Conservation (phyloP, 352 stramenopile species). For the Globisporangium ultimum region DNA sequence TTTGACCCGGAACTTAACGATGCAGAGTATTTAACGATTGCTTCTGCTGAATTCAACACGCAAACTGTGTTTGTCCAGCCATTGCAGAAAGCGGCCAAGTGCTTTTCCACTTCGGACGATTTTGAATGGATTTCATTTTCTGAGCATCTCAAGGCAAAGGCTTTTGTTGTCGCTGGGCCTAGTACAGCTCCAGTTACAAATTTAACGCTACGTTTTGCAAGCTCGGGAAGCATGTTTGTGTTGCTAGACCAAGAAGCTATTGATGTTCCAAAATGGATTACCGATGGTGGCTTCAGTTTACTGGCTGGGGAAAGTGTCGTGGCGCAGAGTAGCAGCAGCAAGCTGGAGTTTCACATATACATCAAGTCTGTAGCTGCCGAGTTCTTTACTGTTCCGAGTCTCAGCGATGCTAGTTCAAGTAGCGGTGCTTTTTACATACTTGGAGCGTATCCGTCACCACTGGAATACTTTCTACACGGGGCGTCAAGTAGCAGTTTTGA, state of each 20-base stretch:
- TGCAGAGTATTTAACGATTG: conserved; percentile 2
- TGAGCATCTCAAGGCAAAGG: not conserved
- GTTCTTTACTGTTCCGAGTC: not conserved
- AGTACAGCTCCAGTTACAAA: not conserved
- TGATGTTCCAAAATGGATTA: conserved; percentile 4
- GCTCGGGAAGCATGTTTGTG: conserved; percentile 3
- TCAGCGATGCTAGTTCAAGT: not conserved
- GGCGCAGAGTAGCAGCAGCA: conserved; percentile 27
- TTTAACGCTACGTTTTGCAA: conserved; percentile 2
- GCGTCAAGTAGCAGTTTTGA: conserved; percentile 18
- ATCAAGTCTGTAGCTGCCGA: conserved; percentile 3
- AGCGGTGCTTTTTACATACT: conserved; percentile 19
- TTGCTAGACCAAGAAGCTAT: conserved; percentile 4
- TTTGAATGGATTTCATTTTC: conserved; percentile 13
- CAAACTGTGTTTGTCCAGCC: conserved; percentile 1
- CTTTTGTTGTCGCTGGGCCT: conserved; percentile 6
- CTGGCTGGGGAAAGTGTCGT: conserved; percentile 9
- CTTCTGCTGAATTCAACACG: not conserved
- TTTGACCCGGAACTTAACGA: conserved; percentile 8
- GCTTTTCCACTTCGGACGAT: conserved; percentile 6
- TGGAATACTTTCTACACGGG: conserved; percentile 26
- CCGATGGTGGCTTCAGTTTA: not conserved
- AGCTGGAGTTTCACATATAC: conserved; percentile 22
- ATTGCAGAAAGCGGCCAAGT: not conserved
- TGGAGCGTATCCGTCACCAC: conserved; percentile 19